Percentiles rank a stretch among this genome's conserved stretches.
Evolutionary conservation across 768 basidiomycete species (phyloP).

Genomic region (Omphalotus guepiniiformis): DNA sequence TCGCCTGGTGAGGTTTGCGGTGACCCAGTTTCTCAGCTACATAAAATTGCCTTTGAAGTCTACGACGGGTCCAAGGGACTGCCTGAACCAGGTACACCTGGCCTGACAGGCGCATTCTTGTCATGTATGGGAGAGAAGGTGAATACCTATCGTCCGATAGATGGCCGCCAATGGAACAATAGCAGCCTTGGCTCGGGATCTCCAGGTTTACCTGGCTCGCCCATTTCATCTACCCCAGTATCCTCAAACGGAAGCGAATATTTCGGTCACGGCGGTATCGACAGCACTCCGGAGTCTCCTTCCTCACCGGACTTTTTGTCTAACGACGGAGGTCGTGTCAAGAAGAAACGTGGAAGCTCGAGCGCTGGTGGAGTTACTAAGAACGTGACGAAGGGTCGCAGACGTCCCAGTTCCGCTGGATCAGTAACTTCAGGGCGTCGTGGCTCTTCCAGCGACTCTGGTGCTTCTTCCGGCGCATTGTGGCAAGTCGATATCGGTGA

Average conservation of each 20-base stretch:
- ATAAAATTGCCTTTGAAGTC: slow-evolving; percentile 94
- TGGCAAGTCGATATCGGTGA: slow-evolving; percentile 93
- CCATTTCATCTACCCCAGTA: slow-evolving; percentile 59
- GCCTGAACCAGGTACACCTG: slow-evolving; percentile 76
- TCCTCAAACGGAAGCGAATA: slow-evolving; percentile 59
- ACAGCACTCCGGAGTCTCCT: slow-evolving; percentile 67
- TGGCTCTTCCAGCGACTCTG: slow-evolving; percentile 60
- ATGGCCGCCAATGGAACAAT: slow-evolving; percentile 76
- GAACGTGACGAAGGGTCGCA: slow-evolving; percentile 50
- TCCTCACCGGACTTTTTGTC: slow-evolving; percentile 61
- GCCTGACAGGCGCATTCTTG: slow-evolving; percentile 75
- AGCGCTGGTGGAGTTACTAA: slow-evolving; percentile 61
- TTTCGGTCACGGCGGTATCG: slow-evolving; percentile 52
- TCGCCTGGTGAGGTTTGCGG: slow-evolving; percentile 84
- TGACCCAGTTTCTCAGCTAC: slow-evolving; percentile 92
- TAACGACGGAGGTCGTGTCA: slow-evolving; percentile 82
- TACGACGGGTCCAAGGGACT: slow-evolving; percentile 66
- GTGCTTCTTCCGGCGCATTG: slow-evolving; percentile 71
- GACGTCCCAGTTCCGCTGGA: slow-evolving; percentile 75
- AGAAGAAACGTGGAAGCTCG: slow-evolving; percentile 77
- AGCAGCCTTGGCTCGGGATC: slow-evolving; percentile 42
- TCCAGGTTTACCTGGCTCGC: slow-evolving; percentile 65
- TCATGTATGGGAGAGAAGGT: slow-evolving; percentile 94
- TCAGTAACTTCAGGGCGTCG: slow-evolving; percentile 65
- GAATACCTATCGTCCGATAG: slow-evolving; percentile 82